Evolutionary conservation across 2,329 filamentous ascomycete genomes (phyloP), one percentile per base, ranked within the genome.

Genomic region (Apiospora hydei): DNA sequence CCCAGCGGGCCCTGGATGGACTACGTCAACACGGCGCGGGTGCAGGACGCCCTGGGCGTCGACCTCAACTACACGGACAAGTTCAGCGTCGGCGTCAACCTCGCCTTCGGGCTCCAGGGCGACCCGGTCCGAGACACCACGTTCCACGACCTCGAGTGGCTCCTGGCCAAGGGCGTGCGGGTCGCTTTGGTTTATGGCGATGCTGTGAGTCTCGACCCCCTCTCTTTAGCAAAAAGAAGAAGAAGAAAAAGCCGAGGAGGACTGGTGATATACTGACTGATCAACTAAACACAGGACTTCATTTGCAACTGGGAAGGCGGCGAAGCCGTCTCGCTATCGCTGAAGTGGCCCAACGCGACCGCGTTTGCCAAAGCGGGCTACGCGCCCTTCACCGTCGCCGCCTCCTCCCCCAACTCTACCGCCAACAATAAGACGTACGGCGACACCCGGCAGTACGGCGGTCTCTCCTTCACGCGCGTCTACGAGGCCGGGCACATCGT

Each of bases 51-150:
- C 0, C 84, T 92, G 0, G 90, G 90, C 13, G 86, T 89, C 0
- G 88, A 88, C 0, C 79, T 91, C 44, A 91, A 91, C 79, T 91
- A 85, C 81, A 88, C 88, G 21, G 82, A 81, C n/a, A 82, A 88
- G 68, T 82, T 81, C 26, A 90, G 85, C 77, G 75, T 77, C 26
- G 81, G 83, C 11, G 85, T 91, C 16, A 83, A 79, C 53, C 74
- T 75, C 5, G 81, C 84, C 13, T 88, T 94, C 74, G 93, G 88
- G 82, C 77, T 86, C 71, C 80, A 84, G 34, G 84, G 94, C 49
- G 85, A 85, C 74, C 92, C 80, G 75, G 72, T 70, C 21, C 77
- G 79, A 4, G 77, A 79, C 68, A 77, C 77, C 46, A 79, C 76
- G 18, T 66, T 80, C 24, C 74, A 74, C 13, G 78, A 76, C 26